A percentile compares a stretch with the other conserved stretches of the same genome.
These are phyloP conservation scores for Priceomyces castillae DNA, from an alignment of 805 yeast species.

Conservation along the genomic window DNA sequence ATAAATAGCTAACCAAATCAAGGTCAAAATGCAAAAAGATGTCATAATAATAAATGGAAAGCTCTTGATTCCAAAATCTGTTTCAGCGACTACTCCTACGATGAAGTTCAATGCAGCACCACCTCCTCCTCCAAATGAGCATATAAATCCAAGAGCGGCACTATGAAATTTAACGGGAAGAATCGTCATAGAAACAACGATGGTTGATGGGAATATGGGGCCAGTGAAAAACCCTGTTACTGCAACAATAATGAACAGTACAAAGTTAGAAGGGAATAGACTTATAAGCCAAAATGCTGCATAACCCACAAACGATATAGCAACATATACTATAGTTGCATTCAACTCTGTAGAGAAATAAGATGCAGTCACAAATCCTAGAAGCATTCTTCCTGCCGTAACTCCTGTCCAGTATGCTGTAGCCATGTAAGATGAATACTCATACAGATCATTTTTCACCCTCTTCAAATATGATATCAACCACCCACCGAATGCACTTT, in stretches of 20 bases:
- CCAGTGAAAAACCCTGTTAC: conserved; percentile 50
- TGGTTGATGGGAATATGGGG: conserved; percentile 64
- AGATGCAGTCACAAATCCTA: conserved; percentile 55
- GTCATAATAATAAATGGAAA: conserved; percentile 30
- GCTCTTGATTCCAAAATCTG: conserved; percentile 28
- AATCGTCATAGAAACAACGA: conserved; percentile 58
- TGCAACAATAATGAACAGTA: conserved; percentile 36
- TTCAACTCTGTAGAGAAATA: conserved; percentile 45
- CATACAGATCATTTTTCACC: conserved; percentile 35
- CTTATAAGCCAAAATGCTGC: conserved; percentile 25
- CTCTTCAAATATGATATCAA: conserved; percentile 45
- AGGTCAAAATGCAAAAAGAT: conserved; percentile 22
- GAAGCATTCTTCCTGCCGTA: conserved; percentile 45
- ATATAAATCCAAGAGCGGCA: conserved; percentile 67
- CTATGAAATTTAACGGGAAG: conserved; percentile 62
- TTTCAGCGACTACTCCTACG: conserved; percentile 50
- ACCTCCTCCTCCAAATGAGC: conserved; percentile 81
- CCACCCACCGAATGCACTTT: conserved; percentile 55
- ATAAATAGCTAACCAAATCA: conserved; percentile 25
- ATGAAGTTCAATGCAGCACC: conserved; percentile 72
- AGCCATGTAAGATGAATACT: conserved; percentile 45
- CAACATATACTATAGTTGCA: conserved; percentile 43
- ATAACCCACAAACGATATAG: conserved; percentile 28
- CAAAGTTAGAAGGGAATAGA: conserved; percentile 25
- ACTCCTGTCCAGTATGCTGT: conserved; percentile 52